Conservation (phyloP, 2,329 filamentous ascomycete genomes). For the Cladosporium sp. region DNA sequence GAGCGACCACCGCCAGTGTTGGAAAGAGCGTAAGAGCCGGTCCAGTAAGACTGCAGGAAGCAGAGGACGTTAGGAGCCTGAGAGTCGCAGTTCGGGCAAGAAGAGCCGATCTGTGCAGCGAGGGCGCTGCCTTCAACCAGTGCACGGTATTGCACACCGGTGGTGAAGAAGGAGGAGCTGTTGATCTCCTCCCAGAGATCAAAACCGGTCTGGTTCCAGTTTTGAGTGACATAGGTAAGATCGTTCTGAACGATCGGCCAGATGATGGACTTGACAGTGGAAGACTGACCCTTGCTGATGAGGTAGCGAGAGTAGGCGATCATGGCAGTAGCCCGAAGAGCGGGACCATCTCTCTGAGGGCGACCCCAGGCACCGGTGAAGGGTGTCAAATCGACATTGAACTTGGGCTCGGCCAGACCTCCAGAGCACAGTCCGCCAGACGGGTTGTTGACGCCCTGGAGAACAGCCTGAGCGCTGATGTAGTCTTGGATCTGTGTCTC, state of each 20-base stretch:
- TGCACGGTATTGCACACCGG: conserved; percentile 64
- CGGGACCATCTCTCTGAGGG: conserved; percentile 75
- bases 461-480: conserved; percentile 60
- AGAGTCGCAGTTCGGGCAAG: conserved; percentile 57
- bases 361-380: conserved; percentile 61
- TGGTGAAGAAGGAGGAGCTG: conserved; percentile 76
- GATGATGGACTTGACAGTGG: conserved; percentile 51
- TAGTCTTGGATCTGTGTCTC: conserved; percentile 64
- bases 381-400: conserved; percentile 58
- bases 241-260: conserved; percentile 77
- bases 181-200: conserved; percentile 82
- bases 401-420: conserved; percentile 70
- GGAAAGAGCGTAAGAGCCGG: conserved; percentile 59
- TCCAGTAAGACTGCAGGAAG: conserved; percentile 73
- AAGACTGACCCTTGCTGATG: conserved; percentile 35
- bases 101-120: conserved; percentile 59
- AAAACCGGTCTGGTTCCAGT: conserved; percentile 59
- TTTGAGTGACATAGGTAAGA: conserved; percentile 68
- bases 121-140: conserved; percentile 61
- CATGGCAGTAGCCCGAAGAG: conserved; percentile 69
- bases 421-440: conserved; percentile 54
- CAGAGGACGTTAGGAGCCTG: conserved; percentile 69
- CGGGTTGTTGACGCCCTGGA: conserved; percentile 66
- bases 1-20: conserved; percentile 64
- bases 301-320: conserved; percentile 71